Conservation (phyloP, 2,329 filamentous ascomycete species). For the Pseudogymnoascus destructans region DNA sequence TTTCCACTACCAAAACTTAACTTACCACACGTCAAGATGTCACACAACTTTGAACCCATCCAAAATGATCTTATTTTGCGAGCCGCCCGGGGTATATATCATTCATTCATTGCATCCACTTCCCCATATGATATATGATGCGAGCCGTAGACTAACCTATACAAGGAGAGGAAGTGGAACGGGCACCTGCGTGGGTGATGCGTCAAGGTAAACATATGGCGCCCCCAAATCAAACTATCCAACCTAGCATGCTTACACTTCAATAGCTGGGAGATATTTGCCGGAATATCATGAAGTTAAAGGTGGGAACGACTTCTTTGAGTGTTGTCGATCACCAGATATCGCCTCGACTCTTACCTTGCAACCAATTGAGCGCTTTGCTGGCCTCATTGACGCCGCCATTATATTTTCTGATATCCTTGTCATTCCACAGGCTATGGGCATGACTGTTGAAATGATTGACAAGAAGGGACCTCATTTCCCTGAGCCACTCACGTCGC, state of each 20-base stretch:
- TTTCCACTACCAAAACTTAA: constrained; percentile 19
- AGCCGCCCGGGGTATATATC: constrained; percentile 64
- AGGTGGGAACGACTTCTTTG: constrained; percentile 84
- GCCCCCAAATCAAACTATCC: neutral
- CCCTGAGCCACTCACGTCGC: constrained; percentile 66
- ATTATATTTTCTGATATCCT: constrained; percentile 99
- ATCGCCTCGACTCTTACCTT: constrained; percentile 87
- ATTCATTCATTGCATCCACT: neutral
- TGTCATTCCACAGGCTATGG: constrained; percentile 94
- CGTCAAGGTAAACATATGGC: constrained; percentile 60
- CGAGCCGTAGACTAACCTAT: constrained; percentile 16
- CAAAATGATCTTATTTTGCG: constrained; percentile 88
- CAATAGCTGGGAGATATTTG: constrained; percentile 79
- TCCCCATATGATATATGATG: neutral
- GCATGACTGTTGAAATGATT: constrained; percentile 97
- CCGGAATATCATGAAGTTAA: constrained; percentile 97
- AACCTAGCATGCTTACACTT: constrained; percentile 12
- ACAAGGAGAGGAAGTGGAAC: constrained; percentile 75
- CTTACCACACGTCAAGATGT: constrained; percentile 34
- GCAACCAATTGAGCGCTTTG: constrained; percentile 86
- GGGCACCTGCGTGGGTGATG: constrained; percentile 98
- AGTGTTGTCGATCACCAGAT: constrained; percentile 87
- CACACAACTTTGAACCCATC: constrained; percentile 62
- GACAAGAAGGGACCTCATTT: constrained; percentile 96
- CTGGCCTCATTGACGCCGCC: constrained; percentile 81